phyloP scores from a whole-genome alignment of 2,329 filamentous ascomycete genomes.

The Talaromyces sp. region DNA sequence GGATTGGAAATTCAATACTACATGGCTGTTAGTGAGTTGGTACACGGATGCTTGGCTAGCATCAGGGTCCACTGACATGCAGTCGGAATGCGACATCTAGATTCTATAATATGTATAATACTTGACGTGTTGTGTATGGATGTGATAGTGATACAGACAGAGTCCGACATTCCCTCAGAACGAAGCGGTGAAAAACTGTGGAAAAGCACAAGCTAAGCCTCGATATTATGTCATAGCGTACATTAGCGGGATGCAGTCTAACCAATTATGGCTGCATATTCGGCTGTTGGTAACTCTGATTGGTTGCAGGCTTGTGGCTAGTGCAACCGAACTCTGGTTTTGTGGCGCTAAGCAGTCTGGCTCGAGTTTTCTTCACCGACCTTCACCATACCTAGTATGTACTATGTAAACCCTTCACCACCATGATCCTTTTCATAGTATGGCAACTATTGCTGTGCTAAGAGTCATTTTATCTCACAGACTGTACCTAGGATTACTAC shows the following conservation, averaged over 20 bases:
- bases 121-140: too few relatives aligned
- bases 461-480: background rate
- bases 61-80: background rate
- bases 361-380: constrained; percentile 9
- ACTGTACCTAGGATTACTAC: background rate
- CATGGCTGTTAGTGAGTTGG: background rate
- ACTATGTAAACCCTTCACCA: background rate
- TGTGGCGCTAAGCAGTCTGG: constrained; percentile 7
- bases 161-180: constrained; percentile 1
- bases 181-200: constrained; percentile 9
- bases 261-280: background rate
- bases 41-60: background rate
- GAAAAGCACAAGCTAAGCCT: constrained; percentile 5
- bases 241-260: background rate
- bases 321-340: background rate
- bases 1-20: background rate
- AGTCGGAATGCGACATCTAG: background rate
- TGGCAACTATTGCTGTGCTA: background rate
- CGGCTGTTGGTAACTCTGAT: background rate
- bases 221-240: constrained; percentile 10
- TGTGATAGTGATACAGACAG: background rate
- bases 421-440: background rate
- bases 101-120: background rate
- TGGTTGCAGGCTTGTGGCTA: background rate
- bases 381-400: background rate